Evolutionary conservation across 2,329 filamentous ascomycete species (phyloP).

Genomic region (Xylaria multiplex): DNA sequence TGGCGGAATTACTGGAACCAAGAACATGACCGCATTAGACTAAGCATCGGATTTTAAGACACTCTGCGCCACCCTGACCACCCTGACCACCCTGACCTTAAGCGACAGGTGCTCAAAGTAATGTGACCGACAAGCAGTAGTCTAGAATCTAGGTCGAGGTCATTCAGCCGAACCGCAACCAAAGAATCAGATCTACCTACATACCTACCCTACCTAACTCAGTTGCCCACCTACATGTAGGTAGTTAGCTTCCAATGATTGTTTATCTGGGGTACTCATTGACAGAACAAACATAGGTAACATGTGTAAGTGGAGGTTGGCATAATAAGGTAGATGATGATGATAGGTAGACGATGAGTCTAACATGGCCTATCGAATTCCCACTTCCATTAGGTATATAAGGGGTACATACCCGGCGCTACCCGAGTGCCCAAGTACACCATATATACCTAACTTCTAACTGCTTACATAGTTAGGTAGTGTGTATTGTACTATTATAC

Average conservation of each 20-base stretch:
- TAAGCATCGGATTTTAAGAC: conserved; percentile 5
- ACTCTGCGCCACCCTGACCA: not conserved
- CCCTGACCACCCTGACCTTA: conserved; percentile 1
- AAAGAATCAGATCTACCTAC: not conserved
- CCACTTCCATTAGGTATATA: too few species aligned
- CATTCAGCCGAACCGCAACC: not conserved
- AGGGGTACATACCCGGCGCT: too few species aligned
- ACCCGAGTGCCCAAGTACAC: too few species aligned
- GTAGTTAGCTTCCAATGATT: too few species aligned
- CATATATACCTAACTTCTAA: too few species aligned
- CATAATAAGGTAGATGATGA: too few species aligned
- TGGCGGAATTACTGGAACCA: conserved; percentile 16
- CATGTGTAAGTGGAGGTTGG: not conserved
- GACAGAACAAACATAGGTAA: not conserved
- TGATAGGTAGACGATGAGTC: too few species aligned
- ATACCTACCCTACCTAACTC: too few species aligned
- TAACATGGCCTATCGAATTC: too few species aligned
- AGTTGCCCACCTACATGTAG: too few species aligned
- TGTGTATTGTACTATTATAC: too few species aligned
- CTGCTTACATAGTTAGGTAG: too few species aligned
- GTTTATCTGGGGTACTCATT: conserved; percentile 1
- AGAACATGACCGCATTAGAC: conserved; percentile 28
- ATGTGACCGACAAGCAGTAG: conserved; percentile 11
- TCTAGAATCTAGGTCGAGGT: not conserved
- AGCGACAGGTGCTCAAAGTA: conserved; percentile 6